Percentiles rank a stretch among this genome's conserved stretches.
phyloP scores from a whole-genome alignment of 2,329 filamentous ascomycete species.

The Aureobasidium sp. region DNA sequence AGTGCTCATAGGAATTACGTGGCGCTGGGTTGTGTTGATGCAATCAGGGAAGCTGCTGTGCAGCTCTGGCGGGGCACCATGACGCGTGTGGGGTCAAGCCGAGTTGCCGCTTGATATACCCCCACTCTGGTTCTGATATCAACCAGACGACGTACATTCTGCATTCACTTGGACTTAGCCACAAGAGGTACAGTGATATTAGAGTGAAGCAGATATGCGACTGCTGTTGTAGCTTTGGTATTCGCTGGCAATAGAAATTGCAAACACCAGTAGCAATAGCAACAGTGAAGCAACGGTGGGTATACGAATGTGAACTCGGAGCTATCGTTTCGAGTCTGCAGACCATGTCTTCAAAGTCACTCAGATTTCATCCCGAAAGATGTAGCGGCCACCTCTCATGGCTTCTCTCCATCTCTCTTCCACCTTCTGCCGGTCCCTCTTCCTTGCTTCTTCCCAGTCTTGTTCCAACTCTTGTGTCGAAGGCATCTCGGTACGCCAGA shows the following conservation, averaged over 20 bases:
- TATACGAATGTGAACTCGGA: no score
- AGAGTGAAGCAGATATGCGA: background rate
- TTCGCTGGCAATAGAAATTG: background rate
- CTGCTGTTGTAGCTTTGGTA: no score
- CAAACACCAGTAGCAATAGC: background rate
- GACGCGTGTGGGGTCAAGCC: conserved; percentile 1
- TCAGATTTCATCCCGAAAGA: conserved; percentile 66
- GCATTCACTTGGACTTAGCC: no score
- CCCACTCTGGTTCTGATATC: background rate
- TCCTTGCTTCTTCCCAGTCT: conserved; percentile 59
- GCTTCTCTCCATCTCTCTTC: conserved; percentile 74
- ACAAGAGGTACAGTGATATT: background rate
- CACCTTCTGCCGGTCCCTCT: conserved; percentile 57
- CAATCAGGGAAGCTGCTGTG: conserved; percentile 6
- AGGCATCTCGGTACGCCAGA: conserved; percentile 87
- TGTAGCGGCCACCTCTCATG: conserved; percentile 69
- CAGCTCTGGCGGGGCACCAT: conserved; percentile 3
- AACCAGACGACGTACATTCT: background rate
- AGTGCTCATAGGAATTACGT: conserved; percentile 5
- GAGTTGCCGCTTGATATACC: background rate
- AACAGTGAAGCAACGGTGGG: background rate
- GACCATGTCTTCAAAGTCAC: no score
- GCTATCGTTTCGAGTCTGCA: no score
- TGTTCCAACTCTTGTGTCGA: conserved; percentile 70
- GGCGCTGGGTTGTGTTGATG: background rate